Evolutionary conservation across 1,139 yeast species (phyloP).

Genomic region (Pichia sp.): DNA sequence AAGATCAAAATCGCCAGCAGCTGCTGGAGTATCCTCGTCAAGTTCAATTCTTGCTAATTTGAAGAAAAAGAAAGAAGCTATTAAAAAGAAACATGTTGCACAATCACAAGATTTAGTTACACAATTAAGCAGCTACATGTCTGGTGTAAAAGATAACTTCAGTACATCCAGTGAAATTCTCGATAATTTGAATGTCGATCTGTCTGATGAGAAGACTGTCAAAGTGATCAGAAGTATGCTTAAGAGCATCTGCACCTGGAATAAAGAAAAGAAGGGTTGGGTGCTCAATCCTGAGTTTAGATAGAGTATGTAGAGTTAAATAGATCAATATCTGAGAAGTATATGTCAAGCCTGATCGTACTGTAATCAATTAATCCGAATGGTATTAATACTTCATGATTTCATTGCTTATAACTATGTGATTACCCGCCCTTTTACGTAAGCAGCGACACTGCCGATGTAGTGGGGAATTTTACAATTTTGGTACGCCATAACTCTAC

Average conservation of each 20-base stretch:
- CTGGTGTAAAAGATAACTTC: conserved; percentile 39
- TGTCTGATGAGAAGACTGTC: conserved; percentile 56
- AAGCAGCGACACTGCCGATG: too few relatives aligned
- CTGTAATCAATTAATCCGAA: too few relatives aligned
- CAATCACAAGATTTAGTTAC: conserved; percentile 28
- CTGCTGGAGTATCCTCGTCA: conserved; percentile 19
- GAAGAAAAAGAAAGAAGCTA: conserved; percentile 23
- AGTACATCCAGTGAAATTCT: conserved; percentile 62
- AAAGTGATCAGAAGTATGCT: conserved; percentile 67
- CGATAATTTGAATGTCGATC: conserved; percentile 43
- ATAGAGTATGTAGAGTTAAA: conserved; percentile 14
- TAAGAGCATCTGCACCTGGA: conserved; percentile 70
- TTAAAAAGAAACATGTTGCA: neutral
- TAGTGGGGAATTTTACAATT: too few relatives aligned
- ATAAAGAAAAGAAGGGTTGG: conserved; percentile 60
- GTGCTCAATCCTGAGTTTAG: conserved; percentile 54
- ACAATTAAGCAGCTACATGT: conserved; percentile 34
- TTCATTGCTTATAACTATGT: too few relatives aligned
- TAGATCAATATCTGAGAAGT: too few relatives aligned
- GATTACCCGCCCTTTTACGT: too few relatives aligned
- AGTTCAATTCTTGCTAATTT: conserved; percentile 39
- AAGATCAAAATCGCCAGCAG: neutral
- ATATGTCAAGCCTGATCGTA: too few relatives aligned
- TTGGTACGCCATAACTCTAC: too few relatives aligned
- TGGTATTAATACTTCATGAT: too few relatives aligned